These are phyloP conservation scores for Sungouiozyma intestinalis DNA, from an alignment of 805 yeast species.

Conservation along the genomic window DNA sequence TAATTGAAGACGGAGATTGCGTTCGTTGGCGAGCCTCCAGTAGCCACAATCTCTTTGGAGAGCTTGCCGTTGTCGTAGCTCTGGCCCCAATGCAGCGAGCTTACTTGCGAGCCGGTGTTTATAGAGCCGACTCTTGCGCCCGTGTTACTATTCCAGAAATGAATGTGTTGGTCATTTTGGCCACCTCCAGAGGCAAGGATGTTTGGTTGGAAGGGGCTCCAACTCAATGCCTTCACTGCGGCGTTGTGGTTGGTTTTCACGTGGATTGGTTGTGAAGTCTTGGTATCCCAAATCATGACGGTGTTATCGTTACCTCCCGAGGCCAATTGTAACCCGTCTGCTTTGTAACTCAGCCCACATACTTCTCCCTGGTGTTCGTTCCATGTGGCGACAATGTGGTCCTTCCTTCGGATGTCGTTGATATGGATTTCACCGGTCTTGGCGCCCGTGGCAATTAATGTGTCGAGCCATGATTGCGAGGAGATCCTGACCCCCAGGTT, in stretches of 20 bases:
- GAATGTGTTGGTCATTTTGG: constrained; percentile 74
- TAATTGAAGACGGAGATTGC: constrained; percentile 74
- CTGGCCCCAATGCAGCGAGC: constrained; percentile 88
- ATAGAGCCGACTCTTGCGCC: constrained; percentile 80
- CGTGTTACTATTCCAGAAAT: constrained; percentile 91
- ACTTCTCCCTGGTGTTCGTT: constrained; percentile 76
- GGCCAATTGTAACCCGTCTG: constrained; percentile 77
- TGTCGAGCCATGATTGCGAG: constrained; percentile 75
- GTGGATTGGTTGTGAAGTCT: constrained; percentile 59
- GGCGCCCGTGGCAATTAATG: constrained; percentile 77
- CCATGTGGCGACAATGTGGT: constrained; percentile 55
- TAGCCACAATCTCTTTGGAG: constrained; percentile 67
- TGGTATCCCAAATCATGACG: constrained; percentile 87
- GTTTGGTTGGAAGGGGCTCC: constrained; percentile 84
- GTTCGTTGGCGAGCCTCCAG: constrained; percentile 90
- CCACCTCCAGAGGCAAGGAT: constrained; percentile 97
- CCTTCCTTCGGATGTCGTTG: constrained; percentile 80
- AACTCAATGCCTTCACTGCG: constrained; percentile 88
- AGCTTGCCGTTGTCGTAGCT: constrained; percentile 22
- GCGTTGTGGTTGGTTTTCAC: constrained; percentile 76
- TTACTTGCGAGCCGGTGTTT: constrained; percentile 88
- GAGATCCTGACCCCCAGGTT: constrained; percentile 71
- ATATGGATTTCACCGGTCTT: constrained; percentile 74
- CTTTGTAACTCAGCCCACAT: constrained; percentile 81
- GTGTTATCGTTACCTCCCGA: constrained; percentile 92